These are phyloP conservation scores for Cubamyces sp. DNA, from an alignment of 768 basidiomycete species.

Conservation along the genomic window DNA sequence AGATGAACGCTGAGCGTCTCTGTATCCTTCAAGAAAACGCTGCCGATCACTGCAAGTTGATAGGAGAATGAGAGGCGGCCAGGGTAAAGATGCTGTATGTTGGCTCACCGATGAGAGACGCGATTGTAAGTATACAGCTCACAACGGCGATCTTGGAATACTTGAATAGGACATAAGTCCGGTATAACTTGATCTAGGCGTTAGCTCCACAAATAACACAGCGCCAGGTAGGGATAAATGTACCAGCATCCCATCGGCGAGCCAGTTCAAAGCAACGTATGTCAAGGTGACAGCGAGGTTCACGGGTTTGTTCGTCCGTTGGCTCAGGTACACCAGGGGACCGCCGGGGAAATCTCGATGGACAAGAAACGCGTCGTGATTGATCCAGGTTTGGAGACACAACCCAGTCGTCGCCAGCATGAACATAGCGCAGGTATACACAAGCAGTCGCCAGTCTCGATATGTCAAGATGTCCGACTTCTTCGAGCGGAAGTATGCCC, in stretches of 20 bases:
- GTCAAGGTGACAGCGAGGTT: slow-evolving; percentile 30
- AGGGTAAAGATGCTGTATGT: neutral
- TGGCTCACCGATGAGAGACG: slow-evolving; percentile 13
- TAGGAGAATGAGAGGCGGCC: neutral
- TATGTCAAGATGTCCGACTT: neutral
- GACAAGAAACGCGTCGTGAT: slow-evolving; percentile 30
- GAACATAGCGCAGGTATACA: slow-evolving; percentile 26
- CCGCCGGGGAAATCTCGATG: slow-evolving; percentile 28
- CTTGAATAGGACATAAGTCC: slow-evolving; percentile 23
- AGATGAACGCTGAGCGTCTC: slow-evolving; percentile 22
- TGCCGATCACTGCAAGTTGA: neutral
- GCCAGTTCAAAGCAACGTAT: slow-evolving; percentile 37
- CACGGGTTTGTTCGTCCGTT: slow-evolving; percentile 21
- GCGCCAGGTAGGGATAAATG: neutral
- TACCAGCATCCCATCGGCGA: slow-evolving; percentile 35
- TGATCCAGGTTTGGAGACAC: slow-evolving; percentile 30
- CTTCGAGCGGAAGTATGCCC: neutral
- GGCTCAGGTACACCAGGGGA: slow-evolving; percentile 29
- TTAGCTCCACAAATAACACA: neutral
- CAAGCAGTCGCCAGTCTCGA: slow-evolving; percentile 5
- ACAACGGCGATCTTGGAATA: neutral
- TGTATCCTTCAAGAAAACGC: slow-evolving; percentile 15
- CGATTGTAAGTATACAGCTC: neutral
- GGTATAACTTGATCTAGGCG: slow-evolving; percentile 16
- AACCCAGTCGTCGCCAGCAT: slow-evolving; percentile 26